Evolutionary conservation across 305 asterid species (phyloP).

Genomic region (Fraxinus angustifolia): DNA sequence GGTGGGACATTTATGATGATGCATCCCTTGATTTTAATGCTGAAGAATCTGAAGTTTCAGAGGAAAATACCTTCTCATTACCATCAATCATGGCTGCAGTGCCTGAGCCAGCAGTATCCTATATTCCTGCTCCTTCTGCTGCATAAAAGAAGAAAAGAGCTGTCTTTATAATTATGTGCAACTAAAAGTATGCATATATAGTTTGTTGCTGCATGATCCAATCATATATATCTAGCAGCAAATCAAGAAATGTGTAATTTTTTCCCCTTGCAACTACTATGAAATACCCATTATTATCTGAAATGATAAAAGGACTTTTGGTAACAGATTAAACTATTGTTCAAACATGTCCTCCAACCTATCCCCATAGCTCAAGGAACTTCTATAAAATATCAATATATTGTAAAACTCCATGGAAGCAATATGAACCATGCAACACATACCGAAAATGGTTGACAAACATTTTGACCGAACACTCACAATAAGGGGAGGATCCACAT

Average conservation of each 20-base stretch:
- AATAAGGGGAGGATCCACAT: too few species aligned
- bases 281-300: neutral
- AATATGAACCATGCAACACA: neutral
- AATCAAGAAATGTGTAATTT: constrained; percentile 23
- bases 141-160: constrained; percentile 11
- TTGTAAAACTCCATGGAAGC: neutral
- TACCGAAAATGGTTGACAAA: too few species aligned
- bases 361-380: neutral
- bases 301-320: neutral
- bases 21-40: constrained; percentile 30
- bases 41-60: constrained; percentile 27
- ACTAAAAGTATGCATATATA: neutral
- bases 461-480: too few species aligned
- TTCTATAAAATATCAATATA: neutral
- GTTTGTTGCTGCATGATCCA: constrained; percentile 7
- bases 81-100: constrained; percentile 23
- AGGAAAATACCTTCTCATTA: constrained; percentile 21
- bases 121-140: constrained; percentile 34
- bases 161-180: neutral
- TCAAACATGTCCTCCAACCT: neutral
- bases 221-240: constrained; percentile 14
- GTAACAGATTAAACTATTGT: neutral
- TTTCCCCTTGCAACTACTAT: constrained; percentile 22
- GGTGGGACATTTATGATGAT: constrained; percentile 33
- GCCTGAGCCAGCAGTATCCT: constrained; percentile 25